Base-by-base conservation (phyloP, 352 stramenopile species). In the Pythium rhizo-oryzae region DNA sequence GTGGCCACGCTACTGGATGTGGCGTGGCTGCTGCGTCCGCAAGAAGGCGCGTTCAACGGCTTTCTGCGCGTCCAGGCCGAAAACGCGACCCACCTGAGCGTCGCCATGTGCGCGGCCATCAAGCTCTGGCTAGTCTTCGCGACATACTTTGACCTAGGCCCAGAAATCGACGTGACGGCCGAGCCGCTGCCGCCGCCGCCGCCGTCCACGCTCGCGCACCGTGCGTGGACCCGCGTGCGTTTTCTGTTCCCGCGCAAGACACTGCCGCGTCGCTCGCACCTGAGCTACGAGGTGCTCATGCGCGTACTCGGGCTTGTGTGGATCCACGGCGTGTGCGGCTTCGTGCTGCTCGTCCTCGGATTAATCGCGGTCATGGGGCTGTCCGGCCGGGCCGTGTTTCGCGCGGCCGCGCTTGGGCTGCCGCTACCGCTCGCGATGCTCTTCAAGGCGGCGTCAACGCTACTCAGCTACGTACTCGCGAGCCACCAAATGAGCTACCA, bases 251-350 rank as follows among this genome's bases (percentile, higher is more conserved):
- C 85, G 0, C 79, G 84, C 54, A 90, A 89, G 56, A 92, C 82
- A 18, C 58, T 91, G 13, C 85, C 85, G 0, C 78, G 71, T 18
- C 77, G 77, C 19, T 73, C 71, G 6, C 62, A 89, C 21, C 65
- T 94, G 49, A 92, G 83, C 70, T 79, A 89, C 49, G 84, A 91
- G 67, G 80, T 92, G 50, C 69, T 94, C 41, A 83, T 91, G 57
- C 84, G 86, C 28, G 79, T 89, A n/a, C 60, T 94, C 3, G 73
- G 82, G 16, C 63, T 94, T 5, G 71, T 90, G 24, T 94, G 84
- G 84, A 79, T 94, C 50, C 84, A 94, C 39, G 68, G 84, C 0
- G 16, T 92, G n/a, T 82, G 76, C 53, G 83, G 82, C n/a, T 0
- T 79, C 2, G 33, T 82, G n/a, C 54, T 94, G 5, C 37, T 94